A percentile compares a stretch with the other conserved stretches of the same genome.
phyloP scores from a whole-genome alignment of 208 protist species.

The Crithidia brevicula region DNA sequence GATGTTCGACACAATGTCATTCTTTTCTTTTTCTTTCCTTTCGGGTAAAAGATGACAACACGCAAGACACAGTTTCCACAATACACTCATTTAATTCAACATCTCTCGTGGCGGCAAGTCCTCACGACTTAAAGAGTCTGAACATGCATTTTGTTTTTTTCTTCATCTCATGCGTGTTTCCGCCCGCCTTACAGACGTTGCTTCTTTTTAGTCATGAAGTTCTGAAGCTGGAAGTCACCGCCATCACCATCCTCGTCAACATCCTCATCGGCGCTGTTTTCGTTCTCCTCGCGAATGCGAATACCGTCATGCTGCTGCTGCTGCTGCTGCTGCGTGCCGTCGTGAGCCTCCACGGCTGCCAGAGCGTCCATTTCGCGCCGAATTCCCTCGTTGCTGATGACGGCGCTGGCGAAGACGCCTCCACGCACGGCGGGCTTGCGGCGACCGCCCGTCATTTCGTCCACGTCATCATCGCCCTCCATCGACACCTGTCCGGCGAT shows the following conservation, averaged over 20 bases:
- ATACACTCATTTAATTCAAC: no score
- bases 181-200: slow-evolving; percentile 45
- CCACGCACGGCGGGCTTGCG: slow-evolving; percentile 34
- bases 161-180: no score
- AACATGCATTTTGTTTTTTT: no score
- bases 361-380: slow-evolving; percentile 75
- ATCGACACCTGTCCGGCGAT: slow-evolving; percentile 3
- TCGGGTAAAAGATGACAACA: no score
- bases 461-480: slow-evolving; percentile 40
- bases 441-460: slow-evolving; percentile 19
- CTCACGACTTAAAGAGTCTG: no score
- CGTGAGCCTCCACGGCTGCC: slow-evolving; percentile 34
- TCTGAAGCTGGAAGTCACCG: slow-evolving; percentile 24
- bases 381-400: slow-evolving; percentile 84
- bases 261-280: slow-evolving; percentile 22
- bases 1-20: no score
- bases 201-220: slow-evolving; percentile 43
- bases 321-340: slow-evolving; percentile 7
- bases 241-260: slow-evolving; percentile 18
- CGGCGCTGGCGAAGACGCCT: slow-evolving; percentile 56
- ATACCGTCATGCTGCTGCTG: slow-evolving; percentile 43
- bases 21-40: no score
- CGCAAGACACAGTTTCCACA: no score
- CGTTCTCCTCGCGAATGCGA: slow-evolving; percentile 25
- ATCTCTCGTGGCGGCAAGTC: no score